Conservation (phyloP, 495 filamentous ascomycete species). For the Daldinia caldariorum region DNA sequence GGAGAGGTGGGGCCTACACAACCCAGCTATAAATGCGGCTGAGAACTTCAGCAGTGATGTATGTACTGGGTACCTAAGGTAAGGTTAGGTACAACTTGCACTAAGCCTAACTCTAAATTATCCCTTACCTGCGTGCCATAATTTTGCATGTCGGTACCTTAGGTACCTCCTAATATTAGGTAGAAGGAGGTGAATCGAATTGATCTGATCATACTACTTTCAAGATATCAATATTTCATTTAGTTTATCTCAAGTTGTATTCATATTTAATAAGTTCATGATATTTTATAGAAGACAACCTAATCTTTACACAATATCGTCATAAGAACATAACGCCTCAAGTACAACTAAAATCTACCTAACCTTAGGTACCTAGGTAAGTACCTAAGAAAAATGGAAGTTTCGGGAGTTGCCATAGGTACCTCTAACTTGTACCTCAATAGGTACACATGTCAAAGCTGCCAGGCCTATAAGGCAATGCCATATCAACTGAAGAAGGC, state of each 20-base stretch:
- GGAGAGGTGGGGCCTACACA: conserved; percentile 7
- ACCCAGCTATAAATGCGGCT: conserved; percentile 3
- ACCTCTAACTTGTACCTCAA: too few relatives aligned
- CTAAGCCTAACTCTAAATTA: not conserved
- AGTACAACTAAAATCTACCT: not conserved
- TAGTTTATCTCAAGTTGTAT: not conserved
- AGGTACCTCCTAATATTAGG: too few relatives aligned
- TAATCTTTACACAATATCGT: not conserved
- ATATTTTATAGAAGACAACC: not conserved
- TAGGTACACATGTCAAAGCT: too few relatives aligned
- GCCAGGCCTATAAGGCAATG: not conserved
- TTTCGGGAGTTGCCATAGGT: not conserved
- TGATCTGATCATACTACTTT: not conserved
- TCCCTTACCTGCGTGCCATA: too few relatives aligned
- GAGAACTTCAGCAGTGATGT: too few relatives aligned
- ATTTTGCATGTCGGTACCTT: too few relatives aligned
- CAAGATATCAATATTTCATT: not conserved
- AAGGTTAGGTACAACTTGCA: too few relatives aligned
- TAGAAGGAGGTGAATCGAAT: not conserved
- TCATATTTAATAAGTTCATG: not conserved
- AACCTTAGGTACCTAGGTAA: too few relatives aligned
- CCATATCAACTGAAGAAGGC: not conserved
- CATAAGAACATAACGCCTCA: not conserved
- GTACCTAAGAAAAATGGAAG: too few relatives aligned
- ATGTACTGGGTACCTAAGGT: too few relatives aligned